Percentiles rank a stretch among this genome's conserved stretches.
phyloP scores from a whole-genome alignment of 2,329 filamentous ascomycete species.

The Calonectria montana region DNA sequence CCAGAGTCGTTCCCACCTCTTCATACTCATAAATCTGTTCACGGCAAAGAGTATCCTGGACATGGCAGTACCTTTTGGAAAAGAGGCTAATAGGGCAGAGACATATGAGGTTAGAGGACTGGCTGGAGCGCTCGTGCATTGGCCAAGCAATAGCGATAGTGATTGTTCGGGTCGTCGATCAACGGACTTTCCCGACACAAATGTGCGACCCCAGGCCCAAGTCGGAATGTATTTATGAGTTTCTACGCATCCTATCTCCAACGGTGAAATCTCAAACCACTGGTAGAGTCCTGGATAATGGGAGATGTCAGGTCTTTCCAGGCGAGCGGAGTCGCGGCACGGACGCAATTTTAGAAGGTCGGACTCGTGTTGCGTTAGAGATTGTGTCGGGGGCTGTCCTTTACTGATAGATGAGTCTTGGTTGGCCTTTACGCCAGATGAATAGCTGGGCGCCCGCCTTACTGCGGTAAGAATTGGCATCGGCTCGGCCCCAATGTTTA shows the following conservation, averaged over 20 bases:
- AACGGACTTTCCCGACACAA: slow-evolving; percentile 32
- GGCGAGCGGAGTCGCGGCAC: background rate
- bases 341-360: background rate
- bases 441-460: slow-evolving; percentile 30
- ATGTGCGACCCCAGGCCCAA: slow-evolving; percentile 39
- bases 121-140: slow-evolving; percentile 38
- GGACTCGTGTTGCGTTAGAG: slow-evolving; percentile 19
- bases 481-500: slow-evolving; percentile 25
- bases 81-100: slow-evolving; percentile 26
- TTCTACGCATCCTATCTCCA: slow-evolving; percentile 34
- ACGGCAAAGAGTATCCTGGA: slow-evolving; percentile 13
- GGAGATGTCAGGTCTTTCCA: rapidly evolving
- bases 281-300: slow-evolving; percentile 28
- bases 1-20: slow-evolving; percentile 34
- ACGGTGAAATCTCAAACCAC: slow-evolving; percentile 38
- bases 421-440: slow-evolving; percentile 22
- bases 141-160: slow-evolving; percentile 28
- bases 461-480: slow-evolving; percentile 39
- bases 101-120: slow-evolving; percentile 33
- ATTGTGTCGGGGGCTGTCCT: slow-evolving; percentile 10
- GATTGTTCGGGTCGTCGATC: slow-evolving; percentile 36
- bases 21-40: slow-evolving; percentile 27
- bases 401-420: slow-evolving; percentile 14
- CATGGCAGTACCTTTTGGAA: slow-evolving; percentile 34
- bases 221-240: slow-evolving; percentile 35